Percentiles rank a stretch among this genome's conserved stretches.
phyloP scores from a whole-genome alignment of 352 stramenopile species.

The Phytophthora agathidicida region DNA sequence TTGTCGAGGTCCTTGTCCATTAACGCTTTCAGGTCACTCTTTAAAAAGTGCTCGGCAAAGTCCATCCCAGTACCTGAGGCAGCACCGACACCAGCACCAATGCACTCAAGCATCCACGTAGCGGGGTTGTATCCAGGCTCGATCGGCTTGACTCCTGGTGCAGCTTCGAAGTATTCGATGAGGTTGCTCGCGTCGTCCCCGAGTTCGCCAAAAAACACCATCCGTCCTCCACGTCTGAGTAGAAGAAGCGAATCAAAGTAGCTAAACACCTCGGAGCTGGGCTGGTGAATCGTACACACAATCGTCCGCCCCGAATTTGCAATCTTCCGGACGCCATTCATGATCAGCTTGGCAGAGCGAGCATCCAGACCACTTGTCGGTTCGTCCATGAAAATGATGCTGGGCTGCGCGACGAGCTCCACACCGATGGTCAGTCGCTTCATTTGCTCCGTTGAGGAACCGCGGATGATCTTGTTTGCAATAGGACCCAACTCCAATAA shows the following conservation, averaged over 20 bases:
- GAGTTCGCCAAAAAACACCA: slow-evolving; percentile 67
- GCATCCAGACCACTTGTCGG: slow-evolving; percentile 90
- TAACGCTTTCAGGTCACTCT: slow-evolving; percentile 36
- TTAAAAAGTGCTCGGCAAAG: slow-evolving; percentile 48
- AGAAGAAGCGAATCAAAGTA: slow-evolving; percentile 89
- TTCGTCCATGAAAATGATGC: slow-evolving; percentile 91
- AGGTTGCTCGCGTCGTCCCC: slow-evolving; percentile 47
- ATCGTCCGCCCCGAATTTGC: slow-evolving; percentile 76
- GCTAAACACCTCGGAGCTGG: slow-evolving; percentile 87
- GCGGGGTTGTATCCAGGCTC: slow-evolving; percentile 87
- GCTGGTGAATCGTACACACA: slow-evolving; percentile 94
- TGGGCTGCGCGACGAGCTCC: slow-evolving; percentile 88
- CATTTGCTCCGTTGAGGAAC: slow-evolving; percentile 61
- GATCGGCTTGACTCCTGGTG: slow-evolving; percentile 54
- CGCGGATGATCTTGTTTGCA: slow-evolving; percentile 61
- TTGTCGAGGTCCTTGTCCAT: slow-evolving; percentile 53
- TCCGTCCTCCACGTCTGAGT: slow-evolving; percentile 59
- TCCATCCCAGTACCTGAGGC: slow-evolving; percentile 26
- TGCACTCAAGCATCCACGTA: slow-evolving; percentile 91
- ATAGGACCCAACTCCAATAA: slow-evolving; percentile 57
- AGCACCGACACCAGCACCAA: slow-evolving; percentile 54
- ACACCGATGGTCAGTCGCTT: slow-evolving; percentile 86
- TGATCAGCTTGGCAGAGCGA: slow-evolving; percentile 85
- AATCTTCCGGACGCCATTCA: slow-evolving; percentile 90
- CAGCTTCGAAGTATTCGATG: slow-evolving; percentile 60